Conservation (phyloP, 345 rosid species). For the Pseudoturritis turrita region DNA sequence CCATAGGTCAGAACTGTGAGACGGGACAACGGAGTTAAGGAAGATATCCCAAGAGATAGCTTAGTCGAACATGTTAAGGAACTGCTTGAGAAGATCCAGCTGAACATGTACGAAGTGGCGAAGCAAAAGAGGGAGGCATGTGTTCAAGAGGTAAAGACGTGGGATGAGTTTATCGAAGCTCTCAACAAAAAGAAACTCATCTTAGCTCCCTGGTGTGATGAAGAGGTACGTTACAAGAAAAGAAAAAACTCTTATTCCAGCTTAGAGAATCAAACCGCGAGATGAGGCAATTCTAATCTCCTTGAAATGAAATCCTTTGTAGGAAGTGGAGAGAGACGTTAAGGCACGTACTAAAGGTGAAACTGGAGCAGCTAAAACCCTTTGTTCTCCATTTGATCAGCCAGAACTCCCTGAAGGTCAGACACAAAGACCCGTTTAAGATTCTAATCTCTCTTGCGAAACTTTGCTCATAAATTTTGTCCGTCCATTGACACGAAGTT, state of each 20-base stretch:
- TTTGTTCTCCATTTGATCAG: slow-evolving; percentile 94
- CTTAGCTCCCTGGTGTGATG: slow-evolving; percentile 98
- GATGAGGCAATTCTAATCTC: not conserved
- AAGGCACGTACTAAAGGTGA: slow-evolving; percentile 88
- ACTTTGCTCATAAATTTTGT: not conserved
- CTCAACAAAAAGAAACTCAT: slow-evolving; percentile 75
- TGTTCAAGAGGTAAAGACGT: slow-evolving; percentile 55
- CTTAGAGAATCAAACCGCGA: not conserved
- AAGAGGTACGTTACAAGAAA: slow-evolving; percentile 51
- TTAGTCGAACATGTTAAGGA: slow-evolving; percentile 59
- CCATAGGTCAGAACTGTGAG: slow-evolving; percentile 81
- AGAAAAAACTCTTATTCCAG: not conserved
- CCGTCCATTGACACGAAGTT: not conserved
- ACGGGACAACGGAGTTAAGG: slow-evolving; percentile 69
- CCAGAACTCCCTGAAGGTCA: slow-evolving; percentile 57
- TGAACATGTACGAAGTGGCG: slow-evolving; percentile 62
- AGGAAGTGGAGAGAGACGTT: slow-evolving; percentile 94
- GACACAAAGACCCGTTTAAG: not conserved
- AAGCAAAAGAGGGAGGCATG: slow-evolving; percentile 72
- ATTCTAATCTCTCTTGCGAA: not conserved
- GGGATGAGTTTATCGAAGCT: slow-evolving; percentile 83
- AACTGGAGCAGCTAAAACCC: slow-evolving; percentile 89
- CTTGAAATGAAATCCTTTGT: not conserved
- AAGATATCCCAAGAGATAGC: slow-evolving; percentile 52
- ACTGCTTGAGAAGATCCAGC: slow-evolving; percentile 57